Conservation (phyloP, 1,284 basidiomycete species). For the Lentinula novae-zelandiae region DNA sequence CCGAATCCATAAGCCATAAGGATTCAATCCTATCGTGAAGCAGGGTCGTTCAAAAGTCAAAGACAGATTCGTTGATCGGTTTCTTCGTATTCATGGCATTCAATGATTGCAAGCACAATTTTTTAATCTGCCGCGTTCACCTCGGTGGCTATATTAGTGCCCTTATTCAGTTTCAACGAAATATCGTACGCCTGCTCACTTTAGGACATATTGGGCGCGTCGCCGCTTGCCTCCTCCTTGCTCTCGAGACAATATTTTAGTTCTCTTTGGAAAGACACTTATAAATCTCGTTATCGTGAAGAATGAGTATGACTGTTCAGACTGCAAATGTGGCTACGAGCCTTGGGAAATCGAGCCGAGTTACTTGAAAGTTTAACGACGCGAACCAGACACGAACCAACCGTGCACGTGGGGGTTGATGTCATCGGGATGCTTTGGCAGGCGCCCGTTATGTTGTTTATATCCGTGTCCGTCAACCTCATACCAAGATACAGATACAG, state of each 20-base stretch:
- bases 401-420: not conserved
- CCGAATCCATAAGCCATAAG: not conserved
- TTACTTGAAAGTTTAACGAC: not conserved
- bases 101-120: too few relatives aligned
- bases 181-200: not conserved
- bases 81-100: not conserved
- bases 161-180: not conserved
- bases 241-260: not conserved
- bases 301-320: too few relatives aligned
- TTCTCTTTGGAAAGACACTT: too few relatives aligned
- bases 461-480: not conserved
- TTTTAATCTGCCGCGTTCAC: not conserved
- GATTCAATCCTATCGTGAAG: not conserved
- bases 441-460: not conserved
- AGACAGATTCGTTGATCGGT: not conserved
- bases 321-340: too few relatives aligned
- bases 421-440: not conserved
- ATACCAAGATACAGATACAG: slow-evolving; percentile 6
- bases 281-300: too few relatives aligned
- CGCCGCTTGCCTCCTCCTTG: not conserved
- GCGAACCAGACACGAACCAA: not conserved
- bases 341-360: not conserved
- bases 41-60: not conserved
- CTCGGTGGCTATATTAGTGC: not conserved
- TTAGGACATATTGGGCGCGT: not conserved